Evolutionary conservation across 1,284 basidiomycete genomes (phyloP).

Genomic region (Trichosporon sp.): DNA sequence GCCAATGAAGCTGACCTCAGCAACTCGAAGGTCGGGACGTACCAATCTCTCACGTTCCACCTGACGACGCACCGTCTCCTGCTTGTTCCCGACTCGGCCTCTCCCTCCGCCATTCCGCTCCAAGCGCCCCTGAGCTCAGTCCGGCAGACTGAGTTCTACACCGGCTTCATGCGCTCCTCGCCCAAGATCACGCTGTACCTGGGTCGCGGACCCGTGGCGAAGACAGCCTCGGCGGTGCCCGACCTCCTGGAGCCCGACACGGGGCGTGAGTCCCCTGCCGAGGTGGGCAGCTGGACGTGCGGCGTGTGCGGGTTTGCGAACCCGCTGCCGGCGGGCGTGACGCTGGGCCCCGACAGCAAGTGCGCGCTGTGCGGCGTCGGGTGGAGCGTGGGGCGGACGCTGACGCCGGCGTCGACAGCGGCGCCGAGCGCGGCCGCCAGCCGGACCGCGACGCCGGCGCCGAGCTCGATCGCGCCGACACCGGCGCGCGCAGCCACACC

Average conservation of each 20-base stretch:
- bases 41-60: slow-evolving; percentile 64
- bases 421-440: neutral
- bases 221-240: neutral
- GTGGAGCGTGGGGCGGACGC: slow-evolving; percentile 1
- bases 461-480: neutral
- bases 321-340: slow-evolving; percentile 50
- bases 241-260: neutral
- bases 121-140: slow-evolving; percentile 61
- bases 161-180: slow-evolving; percentile 84
- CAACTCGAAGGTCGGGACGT: slow-evolving; percentile 65
- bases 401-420: neutral
- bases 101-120: slow-evolving; percentile 54
- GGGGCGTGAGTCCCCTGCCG: neutral
- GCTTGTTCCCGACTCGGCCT: slow-evolving; percentile 35
- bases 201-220: slow-evolving; percentile 22
- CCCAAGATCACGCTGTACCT: slow-evolving; percentile 82
- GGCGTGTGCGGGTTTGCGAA: slow-evolving; percentile 79
- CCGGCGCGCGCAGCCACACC: neutral
- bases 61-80: slow-evolving; percentile 71
- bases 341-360: slow-evolving; percentile 55
- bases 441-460: neutral
- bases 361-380: slow-evolving; percentile 65
- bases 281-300: slow-evolving; percentile 62
- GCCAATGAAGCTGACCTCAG: slow-evolving; percentile 54
- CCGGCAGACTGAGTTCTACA: slow-evolving; percentile 79